A percentile compares a stretch with the other conserved stretches of the same genome.
Evolutionary conservation across 2,329 filamentous ascomycete species (phyloP).

Genomic region (Aspergillus japonicus): DNA sequence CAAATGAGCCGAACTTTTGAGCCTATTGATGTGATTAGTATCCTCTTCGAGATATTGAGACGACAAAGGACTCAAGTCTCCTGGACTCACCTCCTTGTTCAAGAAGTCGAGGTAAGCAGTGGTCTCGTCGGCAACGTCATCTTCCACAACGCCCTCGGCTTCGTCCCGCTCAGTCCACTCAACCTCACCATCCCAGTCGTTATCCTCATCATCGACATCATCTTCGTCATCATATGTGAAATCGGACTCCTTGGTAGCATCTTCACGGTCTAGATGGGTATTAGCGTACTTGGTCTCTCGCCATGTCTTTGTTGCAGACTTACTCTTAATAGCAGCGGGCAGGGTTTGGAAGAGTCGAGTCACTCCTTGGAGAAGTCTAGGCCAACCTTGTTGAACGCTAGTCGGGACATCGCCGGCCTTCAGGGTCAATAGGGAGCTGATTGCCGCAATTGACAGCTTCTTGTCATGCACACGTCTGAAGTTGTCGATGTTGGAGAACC

Average conservation of each 20-base stretch:
- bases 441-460: conserved; percentile 94
- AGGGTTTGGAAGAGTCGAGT: conserved; percentile 90
- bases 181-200: conserved; percentile 75
- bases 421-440: conserved; percentile 78
- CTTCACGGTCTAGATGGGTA: conserved; percentile 68
- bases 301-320: conserved; percentile 32
- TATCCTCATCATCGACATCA: conserved; percentile 73
- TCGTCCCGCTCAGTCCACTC: conserved; percentile 65
- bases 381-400: conserved; percentile 96
- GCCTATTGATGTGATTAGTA: conserved; percentile 53
- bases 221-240: conserved; percentile 72
- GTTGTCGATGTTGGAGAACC: conserved; percentile 93
- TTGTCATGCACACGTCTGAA: conserved; percentile 97
- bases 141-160: conserved; percentile 59
- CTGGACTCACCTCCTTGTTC: conserved; percentile 71
- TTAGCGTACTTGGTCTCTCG: conserved; percentile 24
- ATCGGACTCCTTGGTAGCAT: conserved; percentile 86
- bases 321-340: conserved; percentile 81
- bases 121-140: conserved; percentile 81
- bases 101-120: conserved; percentile 94
- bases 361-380: conserved; percentile 81
- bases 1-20: conserved; percentile 74
- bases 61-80: neutral
- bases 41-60: neutral
- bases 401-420: conserved; percentile 77